These are phyloP conservation scores for Colletotrichum orbiculare DNA, from an alignment of 2,329 filamentous ascomycete genomes.

Conservation along the genomic window DNA sequence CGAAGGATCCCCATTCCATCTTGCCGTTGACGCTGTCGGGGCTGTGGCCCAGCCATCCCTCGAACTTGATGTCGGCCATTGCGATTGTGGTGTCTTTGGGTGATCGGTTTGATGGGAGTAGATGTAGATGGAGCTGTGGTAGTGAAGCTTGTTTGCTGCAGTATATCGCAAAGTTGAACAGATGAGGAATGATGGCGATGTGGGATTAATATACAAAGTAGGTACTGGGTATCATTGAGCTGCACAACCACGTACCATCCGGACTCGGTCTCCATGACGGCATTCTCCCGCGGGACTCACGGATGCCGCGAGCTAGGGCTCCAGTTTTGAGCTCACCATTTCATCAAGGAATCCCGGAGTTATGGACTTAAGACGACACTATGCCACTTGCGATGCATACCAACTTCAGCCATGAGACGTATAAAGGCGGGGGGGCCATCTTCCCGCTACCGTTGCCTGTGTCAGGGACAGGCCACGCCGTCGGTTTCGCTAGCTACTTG, in stretches of 20 bases:
- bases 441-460: neutral
- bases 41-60: slow-evolving; percentile 62
- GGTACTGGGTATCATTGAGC: slow-evolving; percentile 13
- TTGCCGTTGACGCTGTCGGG: slow-evolving; percentile 57
- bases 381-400: slow-evolving; percentile 2
- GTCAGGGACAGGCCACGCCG: slow-evolving; percentile 5
- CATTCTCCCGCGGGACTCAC: slow-evolving; percentile 17
- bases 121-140: neutral
- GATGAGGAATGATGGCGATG: neutral
- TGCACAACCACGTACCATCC: neutral
- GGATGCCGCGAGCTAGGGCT: neutral
- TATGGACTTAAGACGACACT: slow-evolving; percentile 30
- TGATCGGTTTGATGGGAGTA: neutral
- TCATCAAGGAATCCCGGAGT: slow-evolving; percentile 31
- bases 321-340: slow-evolving; percentile 13
- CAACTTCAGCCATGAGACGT: neutral
- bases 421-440: slow-evolving; percentile 4
- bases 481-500: neutral
- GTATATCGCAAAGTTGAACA: no score
- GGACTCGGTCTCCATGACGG: slow-evolving; percentile 26
- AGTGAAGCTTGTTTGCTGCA: neutral
- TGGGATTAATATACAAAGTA: neutral
- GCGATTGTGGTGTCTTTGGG: neutral
- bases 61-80: slow-evolving; percentile 57
- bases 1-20: slow-evolving; percentile 66